Evolutionary conservation across 1,284 basidiomycete genomes (phyloP).

Genomic region (Tilletiaria anomala): DNA sequence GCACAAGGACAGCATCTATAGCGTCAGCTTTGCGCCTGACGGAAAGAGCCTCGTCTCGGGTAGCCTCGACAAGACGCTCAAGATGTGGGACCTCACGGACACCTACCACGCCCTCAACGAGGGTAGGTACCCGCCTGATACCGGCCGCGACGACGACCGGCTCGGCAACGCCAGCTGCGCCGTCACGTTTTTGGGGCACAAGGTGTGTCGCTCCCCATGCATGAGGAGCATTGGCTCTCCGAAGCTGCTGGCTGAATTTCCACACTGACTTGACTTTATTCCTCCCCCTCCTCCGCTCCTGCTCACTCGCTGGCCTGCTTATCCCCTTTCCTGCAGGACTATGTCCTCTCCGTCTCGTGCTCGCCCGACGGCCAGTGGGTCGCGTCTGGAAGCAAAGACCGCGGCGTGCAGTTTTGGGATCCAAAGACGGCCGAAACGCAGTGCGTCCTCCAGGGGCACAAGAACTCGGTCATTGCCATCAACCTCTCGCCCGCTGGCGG

Average conservation of each 20-base stretch:
- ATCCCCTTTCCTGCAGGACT: conserved; percentile 49
- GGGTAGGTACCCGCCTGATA: no score
- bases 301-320: no score
- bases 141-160: conserved; percentile 19
- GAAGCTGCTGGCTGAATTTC: no score
- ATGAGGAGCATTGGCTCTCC: no score
- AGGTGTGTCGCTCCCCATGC: conserved; percentile 48
- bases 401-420: conserved; percentile 64
- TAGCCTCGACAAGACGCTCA: conserved; percentile 70
- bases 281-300: no score
- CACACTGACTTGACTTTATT: background rate
- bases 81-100: conserved; percentile 65
- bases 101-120: no score
- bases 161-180: conserved; percentile 49
- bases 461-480: conserved; percentile 79
- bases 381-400: conserved; percentile 78
- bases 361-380: conserved; percentile 75
- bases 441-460: conserved; percentile 74
- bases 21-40: conserved; percentile 73
- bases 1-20: conserved; percentile 69
- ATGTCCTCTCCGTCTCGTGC: conserved; percentile 63
- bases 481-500: conserved; percentile 61
- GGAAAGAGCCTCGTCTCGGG: conserved; percentile 64
- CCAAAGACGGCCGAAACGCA: conserved; percentile 58
- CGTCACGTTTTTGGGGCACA: conserved; percentile 69